Evolutionary conservation across 2,329 filamentous ascomycete species (phyloP), one percentile per base, ranked within the genome.

Genomic region (Aspergillus tubingensis): DNA sequence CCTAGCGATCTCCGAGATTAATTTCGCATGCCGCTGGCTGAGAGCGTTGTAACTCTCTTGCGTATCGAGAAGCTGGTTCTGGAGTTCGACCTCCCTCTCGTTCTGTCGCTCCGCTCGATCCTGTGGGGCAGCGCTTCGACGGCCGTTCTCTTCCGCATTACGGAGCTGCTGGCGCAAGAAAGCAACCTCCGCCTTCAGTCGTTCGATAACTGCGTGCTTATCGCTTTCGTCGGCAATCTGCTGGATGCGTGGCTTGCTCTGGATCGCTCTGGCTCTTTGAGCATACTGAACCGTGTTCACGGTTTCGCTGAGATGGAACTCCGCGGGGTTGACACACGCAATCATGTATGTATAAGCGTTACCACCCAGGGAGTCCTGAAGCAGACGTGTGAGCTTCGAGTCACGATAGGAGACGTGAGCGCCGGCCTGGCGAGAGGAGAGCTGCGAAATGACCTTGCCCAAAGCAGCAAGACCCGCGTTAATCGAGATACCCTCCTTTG

Each of bases 341-440:
- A 99, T 95, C 95, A 99, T 98, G 79, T 98, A 99, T 0, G 95
- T 99, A 73, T 97, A 96, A 38, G 95, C 95, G 74, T 96, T 98
- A 4, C 95, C 95, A 59, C 95, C 95, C 5, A 99, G 83, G 0
- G 95, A 99, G 77, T 99, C 95, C 81, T 99, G 95, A 17, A 99
- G 85, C 23, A 99, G 83, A 61, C 95, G 89, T 10, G 95, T 99
- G 68, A 99, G 87, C 74, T 92, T 93, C n/a, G 95, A 98, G 79
- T 99, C 95, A 65, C 95, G 91, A 75, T 99, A 99, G 2, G 95
- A 99, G 59, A 99, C 93, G 77, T 98, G 92, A 4, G 92, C 89
- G 51, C 92, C 92, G 48, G 90, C 81, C 66, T 92, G 88, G 61
- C 93, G 90, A 17, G 93, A 96, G 1, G 95, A 99, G 44, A 99